Evolutionary conservation across 371 early-diverging fungal genomes (phyloP), one percentile per base, ranked within the genome.

Genomic region (Entomophthora muscae): DNA sequence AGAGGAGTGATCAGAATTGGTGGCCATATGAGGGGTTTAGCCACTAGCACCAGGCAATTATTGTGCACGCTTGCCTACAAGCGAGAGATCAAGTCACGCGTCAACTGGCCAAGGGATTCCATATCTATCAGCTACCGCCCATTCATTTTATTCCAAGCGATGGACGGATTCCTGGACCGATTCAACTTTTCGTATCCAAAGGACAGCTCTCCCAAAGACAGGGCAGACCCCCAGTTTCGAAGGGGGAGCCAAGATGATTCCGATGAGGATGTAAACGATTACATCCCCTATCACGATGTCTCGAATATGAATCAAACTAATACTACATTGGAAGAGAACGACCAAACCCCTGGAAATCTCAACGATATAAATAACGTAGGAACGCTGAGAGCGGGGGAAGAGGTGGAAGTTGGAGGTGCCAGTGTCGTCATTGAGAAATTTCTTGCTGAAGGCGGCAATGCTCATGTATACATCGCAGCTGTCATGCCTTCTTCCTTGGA

Each of bases 391-490:
- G 42, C 42, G 10, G 42, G 42, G 10, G 42, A 42, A 17, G 17
- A 10, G 17, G 5, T 42, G 42, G 42, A 42, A 17, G 42, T 42
- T 5, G 42, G 42, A 10, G 42, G 42, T 5, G 42, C 42, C 5
- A 42, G 17, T 17, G 42, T 42, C 10, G 5, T 5, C 17, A 42
- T 42, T 42, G 42, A 42, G 7, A 61, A 23, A 17, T 61, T 61
- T 61, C 33, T 62, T 21, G 53, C 62, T 2, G 62, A 64, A 26
- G 64, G 64, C 23, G 32, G 56, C 23, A 21, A 30, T 29, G 64
- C 64, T 32, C 56, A 56, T 17, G 29, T 64, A 21, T 64, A 64
- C 29, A 17, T 64, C 21, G 64, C 32, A 1, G 57, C 26, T 2
- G 32, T 63, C 1, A 1, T 17, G 26, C n/a, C 22, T 22, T 22